Evolutionary conservation across 2,329 filamentous ascomycete species (phyloP).

Genomic region (Talaromyces sp.): DNA sequence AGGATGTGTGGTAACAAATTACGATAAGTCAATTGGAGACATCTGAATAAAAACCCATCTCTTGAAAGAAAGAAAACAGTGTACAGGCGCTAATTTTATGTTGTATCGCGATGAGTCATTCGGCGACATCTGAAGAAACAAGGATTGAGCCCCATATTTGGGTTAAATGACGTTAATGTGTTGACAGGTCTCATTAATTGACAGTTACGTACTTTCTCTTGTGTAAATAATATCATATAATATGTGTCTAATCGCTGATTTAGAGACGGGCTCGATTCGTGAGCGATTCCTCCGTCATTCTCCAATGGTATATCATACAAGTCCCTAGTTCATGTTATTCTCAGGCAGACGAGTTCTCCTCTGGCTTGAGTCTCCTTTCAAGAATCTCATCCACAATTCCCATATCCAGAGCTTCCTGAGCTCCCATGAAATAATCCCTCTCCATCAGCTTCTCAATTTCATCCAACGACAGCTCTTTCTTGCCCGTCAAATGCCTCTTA

Average conservation of each 20-base stretch:
- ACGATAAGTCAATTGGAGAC: neutral
- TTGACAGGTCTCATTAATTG: neutral
- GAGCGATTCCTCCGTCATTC: neutral
- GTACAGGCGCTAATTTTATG: neutral
- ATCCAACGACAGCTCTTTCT: conserved; percentile 64
- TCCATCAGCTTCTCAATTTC: conserved; percentile 96
- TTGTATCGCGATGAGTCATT: neutral
- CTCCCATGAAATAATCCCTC: conserved; percentile 88
- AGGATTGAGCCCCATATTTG: neutral
- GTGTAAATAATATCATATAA: neutral
- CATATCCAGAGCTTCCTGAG: conserved; percentile 79
- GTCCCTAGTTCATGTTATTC: conserved; percentile 11
- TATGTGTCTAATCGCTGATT: neutral
- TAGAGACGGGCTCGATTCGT: neutral
- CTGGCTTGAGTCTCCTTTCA: conserved; percentile 35
- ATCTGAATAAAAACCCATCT: neutral
- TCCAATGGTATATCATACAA: conserved; percentile 3
- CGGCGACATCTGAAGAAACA: neutral
- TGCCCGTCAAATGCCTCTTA: conserved; percentile 68
- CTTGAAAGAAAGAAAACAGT: neutral
- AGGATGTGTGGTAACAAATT: neutral
- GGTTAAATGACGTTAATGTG: neutral
- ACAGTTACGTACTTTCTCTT: neutral
- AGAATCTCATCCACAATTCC: conserved; percentile 91
- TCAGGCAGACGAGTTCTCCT: conserved; percentile 16